These are phyloP conservation scores for Termitomyces sp. DNA, from an alignment of 768 basidiomycete species.

Conservation along the genomic window DNA sequence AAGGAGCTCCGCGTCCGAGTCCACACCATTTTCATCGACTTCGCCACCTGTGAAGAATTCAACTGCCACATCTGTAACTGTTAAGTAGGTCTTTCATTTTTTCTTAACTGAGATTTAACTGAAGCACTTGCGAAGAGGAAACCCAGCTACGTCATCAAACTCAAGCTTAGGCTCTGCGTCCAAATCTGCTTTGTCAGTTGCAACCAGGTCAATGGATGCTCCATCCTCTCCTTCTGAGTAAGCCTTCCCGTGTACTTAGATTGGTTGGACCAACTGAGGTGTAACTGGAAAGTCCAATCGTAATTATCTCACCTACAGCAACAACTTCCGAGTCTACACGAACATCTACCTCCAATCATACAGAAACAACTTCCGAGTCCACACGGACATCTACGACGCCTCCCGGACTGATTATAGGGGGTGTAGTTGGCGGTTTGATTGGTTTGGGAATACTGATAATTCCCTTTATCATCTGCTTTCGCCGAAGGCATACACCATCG, in stretches of 20 bases:
- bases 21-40: neutral
- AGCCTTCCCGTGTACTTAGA: too few species aligned
- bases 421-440: neutral
- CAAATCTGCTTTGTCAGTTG: neutral
- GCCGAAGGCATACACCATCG: neutral
- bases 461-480: neutral
- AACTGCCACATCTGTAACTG: too few species aligned
- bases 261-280: too few species aligned
- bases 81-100: too few species aligned
- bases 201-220: neutral
- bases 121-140: too few species aligned
- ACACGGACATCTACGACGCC: neutral
- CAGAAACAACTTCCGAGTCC: too few species aligned
- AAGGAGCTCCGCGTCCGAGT: neutral
- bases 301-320: too few species aligned
- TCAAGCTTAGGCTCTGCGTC: neutral
- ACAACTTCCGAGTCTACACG: too few species aligned
- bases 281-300: too few species aligned
- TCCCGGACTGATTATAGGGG: conserved; percentile 5
- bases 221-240: too few species aligned
- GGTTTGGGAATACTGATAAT: neutral
- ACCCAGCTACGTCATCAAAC: neutral
- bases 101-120: too few species aligned
- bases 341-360: too few species aligned
- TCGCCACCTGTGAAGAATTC: neutral